Evolutionary conservation across 768 basidiomycete genomes (phyloP).

Genomic region (Psilocybe cubensis): DNA sequence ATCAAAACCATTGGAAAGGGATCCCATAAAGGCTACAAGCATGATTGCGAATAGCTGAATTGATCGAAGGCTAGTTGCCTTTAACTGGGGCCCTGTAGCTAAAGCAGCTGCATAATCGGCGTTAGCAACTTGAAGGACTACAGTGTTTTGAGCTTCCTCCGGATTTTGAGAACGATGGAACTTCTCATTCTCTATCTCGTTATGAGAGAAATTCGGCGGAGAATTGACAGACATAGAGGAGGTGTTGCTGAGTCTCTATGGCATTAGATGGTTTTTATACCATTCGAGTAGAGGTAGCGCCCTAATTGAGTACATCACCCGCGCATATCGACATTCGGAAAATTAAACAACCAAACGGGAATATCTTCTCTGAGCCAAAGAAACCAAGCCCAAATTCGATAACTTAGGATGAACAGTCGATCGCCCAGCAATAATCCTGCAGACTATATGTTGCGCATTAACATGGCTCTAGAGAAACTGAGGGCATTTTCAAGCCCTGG

Average conservation of each 20-base stretch:
- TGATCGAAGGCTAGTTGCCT: slow-evolving; percentile 38
- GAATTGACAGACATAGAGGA: background rate
- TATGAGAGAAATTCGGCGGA: slow-evolving; percentile 13
- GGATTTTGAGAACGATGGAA: background rate
- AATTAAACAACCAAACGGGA: background rate
- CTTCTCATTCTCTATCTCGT: slow-evolving; percentile 16
- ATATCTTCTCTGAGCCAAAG: background rate
- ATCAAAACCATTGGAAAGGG: slow-evolving; percentile 50
- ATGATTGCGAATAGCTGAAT: slow-evolving; percentile 41
- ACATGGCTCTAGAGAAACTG: background rate
- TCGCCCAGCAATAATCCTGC: background rate
- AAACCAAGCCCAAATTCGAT: background rate
- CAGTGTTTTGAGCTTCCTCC: slow-evolving; percentile 17
- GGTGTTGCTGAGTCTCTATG: background rate
- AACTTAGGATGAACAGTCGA: background rate
- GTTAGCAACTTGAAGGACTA: slow-evolving; percentile 37
- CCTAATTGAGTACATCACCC: no score
- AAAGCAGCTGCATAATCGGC: slow-evolving; percentile 48
- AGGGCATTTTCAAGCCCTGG: background rate
- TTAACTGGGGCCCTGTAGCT: slow-evolving; percentile 45
- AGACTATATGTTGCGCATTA: background rate
- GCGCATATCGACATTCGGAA: background rate
- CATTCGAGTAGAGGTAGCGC: no score
- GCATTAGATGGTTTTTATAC: background rate
- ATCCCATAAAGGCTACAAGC: slow-evolving; percentile 42